Base-by-base conservation (phyloP, 1,139 yeast species). In the Pneumocystis carinii region DNA sequence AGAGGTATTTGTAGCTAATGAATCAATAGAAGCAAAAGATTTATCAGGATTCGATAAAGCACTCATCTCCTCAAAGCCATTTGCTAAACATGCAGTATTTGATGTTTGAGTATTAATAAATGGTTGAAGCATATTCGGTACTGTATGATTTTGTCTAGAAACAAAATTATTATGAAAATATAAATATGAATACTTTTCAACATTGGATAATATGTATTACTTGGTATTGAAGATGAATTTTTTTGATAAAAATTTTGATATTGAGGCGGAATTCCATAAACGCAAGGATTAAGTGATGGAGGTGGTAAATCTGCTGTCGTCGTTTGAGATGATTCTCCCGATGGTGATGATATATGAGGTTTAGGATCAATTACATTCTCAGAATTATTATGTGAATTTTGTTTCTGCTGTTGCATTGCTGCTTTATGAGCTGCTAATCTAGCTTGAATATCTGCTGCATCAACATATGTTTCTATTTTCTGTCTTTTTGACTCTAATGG, bases 341-440 rank as follows among this genome's bases (percentile, higher is more conserved):
- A 12, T 59, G n/a, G 36, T 1, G 48, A 12, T 32, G 7, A 5
- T 5, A 15, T 17, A 17, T 3, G 10, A 10, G 37, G 8, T 6
- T n/a, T 32, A 32, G 37, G 6, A 32, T 35, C 56, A 5, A 29
- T 27, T 35, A 14, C 29, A 15, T 32, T 41, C n/a, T 35, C 48
- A 8, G 24, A 7, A 27, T 35, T n/a, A 14, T 32, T 7, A 32
- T 35, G 55, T 3, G 32, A 14, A 2, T 12, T 29, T 24, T 48
- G 55, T 12, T 48, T 48, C 24, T 48, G 55, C n/a, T 37, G 39
- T 12, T 48, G 55, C 55, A 48, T 48, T 19, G 55, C 41, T 27
- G 61, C 62, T 27, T 57, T 61, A n/a, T 53, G 59, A 5, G 59
- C 59, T 7, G 62, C 62, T 15, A 61, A 48, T 42, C 48, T 19